A percentile compares a stretch with the other conserved stretches of the same genome.
phyloP scores from a whole-genome alignment of 2,329 filamentous ascomycete genomes.

The Exophiala aquamarina region DNA sequence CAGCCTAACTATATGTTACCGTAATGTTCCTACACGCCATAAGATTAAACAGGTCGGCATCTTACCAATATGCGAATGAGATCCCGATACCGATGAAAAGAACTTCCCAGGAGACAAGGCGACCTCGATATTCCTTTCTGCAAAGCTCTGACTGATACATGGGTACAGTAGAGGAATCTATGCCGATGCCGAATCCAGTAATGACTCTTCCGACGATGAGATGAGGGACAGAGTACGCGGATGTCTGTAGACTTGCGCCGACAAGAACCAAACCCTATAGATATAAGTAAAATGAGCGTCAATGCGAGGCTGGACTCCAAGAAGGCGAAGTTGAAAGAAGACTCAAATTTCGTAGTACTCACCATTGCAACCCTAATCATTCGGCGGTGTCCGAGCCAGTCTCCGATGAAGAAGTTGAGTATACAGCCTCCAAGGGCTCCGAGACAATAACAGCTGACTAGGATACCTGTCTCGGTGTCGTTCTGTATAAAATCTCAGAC shows the following conservation, averaged over 20 bases:
- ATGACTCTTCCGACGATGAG: slow-evolving; percentile 48
- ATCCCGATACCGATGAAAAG: slow-evolving; percentile 41
- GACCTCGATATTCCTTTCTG: slow-evolving; percentile 43
- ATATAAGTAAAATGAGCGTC: not conserved
- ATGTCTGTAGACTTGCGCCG: slow-evolving; percentile 39
- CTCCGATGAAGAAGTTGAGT: slow-evolving; percentile 34
- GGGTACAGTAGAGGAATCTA: slow-evolving; percentile 41
- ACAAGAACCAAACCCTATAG: slow-evolving; percentile 26
- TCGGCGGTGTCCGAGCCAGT: slow-evolving; percentile 34
- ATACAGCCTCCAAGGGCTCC: slow-evolving; percentile 32
- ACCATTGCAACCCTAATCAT: slow-evolving; percentile 38
- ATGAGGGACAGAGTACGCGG: slow-evolving; percentile 33
- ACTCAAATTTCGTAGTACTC: too few relatives aligned
- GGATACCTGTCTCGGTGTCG: slow-evolving; percentile 27
- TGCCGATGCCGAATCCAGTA: slow-evolving; percentile 52
- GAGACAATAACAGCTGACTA: slow-evolving; percentile 29
- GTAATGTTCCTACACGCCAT: too few relatives aligned
- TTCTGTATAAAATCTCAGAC: slow-evolving; percentile 13
- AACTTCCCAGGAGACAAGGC: slow-evolving; percentile 44
- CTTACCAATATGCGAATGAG: slow-evolving; percentile 36
- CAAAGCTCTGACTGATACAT: slow-evolving; percentile 41
- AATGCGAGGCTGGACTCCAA: too few relatives aligned
- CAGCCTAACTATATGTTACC: slow-evolving; percentile 22
- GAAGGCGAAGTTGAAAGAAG: slow-evolving; percentile 23
- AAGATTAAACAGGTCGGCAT: too few relatives aligned